Conservation (phyloP, 306 rosid genomes). For the Rubus parviflorus region DNA sequence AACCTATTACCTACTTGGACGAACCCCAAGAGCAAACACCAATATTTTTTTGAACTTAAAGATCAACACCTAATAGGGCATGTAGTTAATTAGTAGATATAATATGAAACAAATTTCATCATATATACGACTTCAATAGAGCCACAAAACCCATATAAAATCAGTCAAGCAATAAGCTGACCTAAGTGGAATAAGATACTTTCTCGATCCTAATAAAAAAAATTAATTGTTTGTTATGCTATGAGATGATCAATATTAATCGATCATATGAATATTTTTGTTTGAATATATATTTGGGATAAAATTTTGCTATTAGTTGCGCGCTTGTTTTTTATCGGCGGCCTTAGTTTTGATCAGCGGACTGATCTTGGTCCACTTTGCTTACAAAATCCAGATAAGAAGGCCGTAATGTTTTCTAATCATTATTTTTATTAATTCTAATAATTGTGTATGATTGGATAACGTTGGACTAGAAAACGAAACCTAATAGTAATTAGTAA, state of each 20-base stretch:
- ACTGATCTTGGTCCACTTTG: background rate
- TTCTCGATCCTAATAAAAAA: too few species aligned
- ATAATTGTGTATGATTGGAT: slow-evolving; percentile 5
- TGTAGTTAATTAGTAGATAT: background rate
- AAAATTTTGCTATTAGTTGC: background rate
- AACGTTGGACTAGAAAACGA: background rate
- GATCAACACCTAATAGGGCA: background rate
- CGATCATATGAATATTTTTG: background rate
- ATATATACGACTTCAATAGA: too few species aligned
- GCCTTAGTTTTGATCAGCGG: background rate
- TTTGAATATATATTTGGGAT: background rate
- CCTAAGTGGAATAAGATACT: background rate
- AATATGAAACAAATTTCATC: too few species aligned
- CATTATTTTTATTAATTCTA: background rate
- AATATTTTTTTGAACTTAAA: background rate
- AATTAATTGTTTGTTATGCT: background rate
- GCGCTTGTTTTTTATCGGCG: background rate
- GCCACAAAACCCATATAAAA: background rate
- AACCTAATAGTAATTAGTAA: background rate
- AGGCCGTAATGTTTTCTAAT: background rate
- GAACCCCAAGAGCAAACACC: background rate
- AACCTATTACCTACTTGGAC: too few species aligned
- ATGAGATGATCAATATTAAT: background rate
- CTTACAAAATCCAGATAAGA: background rate
- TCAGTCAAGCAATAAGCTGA: background rate